A percentile compares a stretch with the other conserved stretches of the same genome.
These are phyloP conservation scores for Yamadazyma songkhlaensis DNA, from an alignment of 1,139 yeast genomes.

Conservation along the genomic window DNA sequence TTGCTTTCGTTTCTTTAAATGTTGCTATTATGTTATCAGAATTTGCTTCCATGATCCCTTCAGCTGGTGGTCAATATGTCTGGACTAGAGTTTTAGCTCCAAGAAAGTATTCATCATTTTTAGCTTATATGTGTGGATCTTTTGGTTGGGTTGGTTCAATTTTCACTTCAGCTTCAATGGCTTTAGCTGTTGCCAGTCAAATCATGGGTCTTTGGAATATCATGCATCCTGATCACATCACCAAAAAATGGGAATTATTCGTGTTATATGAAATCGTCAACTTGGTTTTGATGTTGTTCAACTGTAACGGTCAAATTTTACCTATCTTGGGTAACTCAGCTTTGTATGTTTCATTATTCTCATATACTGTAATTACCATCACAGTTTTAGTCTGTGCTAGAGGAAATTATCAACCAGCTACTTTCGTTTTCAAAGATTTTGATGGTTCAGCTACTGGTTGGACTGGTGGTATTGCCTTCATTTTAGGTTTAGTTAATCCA, in stretches of 20 bases:
- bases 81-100: slow-evolving; percentile 60
- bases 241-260: slow-evolving; percentile 51
- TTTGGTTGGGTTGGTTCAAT: slow-evolving; percentile 59
- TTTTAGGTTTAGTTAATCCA: slow-evolving; percentile 43
- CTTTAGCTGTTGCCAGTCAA: slow-evolving; percentile 47
- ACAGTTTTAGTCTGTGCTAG: slow-evolving; percentile 37
- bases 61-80: slow-evolving; percentile 60
- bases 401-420: slow-evolving; percentile 33
- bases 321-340: slow-evolving; percentile 36
- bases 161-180: slow-evolving; percentile 55
- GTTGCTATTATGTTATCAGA: slow-evolving; percentile 46
- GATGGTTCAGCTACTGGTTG: slow-evolving; percentile 38
- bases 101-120: slow-evolving; percentile 41
- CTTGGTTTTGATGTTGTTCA: slow-evolving; percentile 30
- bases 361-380: slow-evolving; percentile 35
- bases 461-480: slow-evolving; percentile 41
- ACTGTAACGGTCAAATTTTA: slow-evolving; percentile 36
- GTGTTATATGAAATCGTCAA: slow-evolving; percentile 44
- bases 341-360: slow-evolving; percentile 34
- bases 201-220: slow-evolving; percentile 51
- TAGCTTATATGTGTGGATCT: slow-evolving; percentile 54
- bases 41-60: slow-evolving; percentile 51
- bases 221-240: slow-evolving; percentile 40
- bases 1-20: slow-evolving; percentile 46
- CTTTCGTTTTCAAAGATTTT: slow-evolving; percentile 39